phyloP scores from a whole-genome alignment of 1,284 basidiomycete species.

The Hypsizygus ulmarius region DNA sequence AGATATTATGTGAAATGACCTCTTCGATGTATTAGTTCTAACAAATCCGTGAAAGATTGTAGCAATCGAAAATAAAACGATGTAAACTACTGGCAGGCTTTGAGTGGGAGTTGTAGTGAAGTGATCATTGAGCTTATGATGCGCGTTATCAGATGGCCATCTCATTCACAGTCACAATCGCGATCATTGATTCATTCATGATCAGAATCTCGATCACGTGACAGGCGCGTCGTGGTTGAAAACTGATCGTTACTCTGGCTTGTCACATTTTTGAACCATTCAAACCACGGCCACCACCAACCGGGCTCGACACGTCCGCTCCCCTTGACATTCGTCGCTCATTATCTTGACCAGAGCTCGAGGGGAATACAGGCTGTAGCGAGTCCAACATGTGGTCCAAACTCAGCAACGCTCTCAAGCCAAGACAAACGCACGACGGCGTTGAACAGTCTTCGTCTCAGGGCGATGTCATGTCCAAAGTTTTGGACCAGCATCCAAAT shows the following conservation, averaged over 20 bases:
- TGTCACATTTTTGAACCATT: slow-evolving; percentile 13
- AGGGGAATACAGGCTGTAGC: background rate
- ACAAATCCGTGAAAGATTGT: too few species aligned
- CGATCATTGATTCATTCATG: too few species aligned
- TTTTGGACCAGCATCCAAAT: slow-evolving; percentile 59
- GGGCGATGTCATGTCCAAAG: slow-evolving; percentile 46
- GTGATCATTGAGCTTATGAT: too few species aligned
- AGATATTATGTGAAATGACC: too few species aligned
- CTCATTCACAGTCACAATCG: too few species aligned
- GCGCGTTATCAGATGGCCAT: too few species aligned
- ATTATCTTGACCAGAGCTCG: background rate
- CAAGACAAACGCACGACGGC: slow-evolving; percentile 41
- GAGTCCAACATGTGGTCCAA: slow-evolving; percentile 58
- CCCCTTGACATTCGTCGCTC: background rate
- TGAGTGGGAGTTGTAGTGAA: too few species aligned
- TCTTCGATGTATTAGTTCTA: too few species aligned
- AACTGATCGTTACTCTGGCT: slow-evolving; percentile 4
- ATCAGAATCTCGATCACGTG: slow-evolving; percentile 19
- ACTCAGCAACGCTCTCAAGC: slow-evolving; percentile 53
- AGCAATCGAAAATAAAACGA: too few species aligned
- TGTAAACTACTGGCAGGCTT: too few species aligned
- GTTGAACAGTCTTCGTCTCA: slow-evolving; percentile 31
- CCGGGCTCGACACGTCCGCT: background rate
- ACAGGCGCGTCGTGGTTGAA: slow-evolving; percentile 18
- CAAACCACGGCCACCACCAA: slow-evolving; percentile 9